These are phyloP conservation scores for Neofusicoccum kwambonambiense DNA, from an alignment of 2,329 filamentous ascomycete species.

Conservation along the genomic window DNA sequence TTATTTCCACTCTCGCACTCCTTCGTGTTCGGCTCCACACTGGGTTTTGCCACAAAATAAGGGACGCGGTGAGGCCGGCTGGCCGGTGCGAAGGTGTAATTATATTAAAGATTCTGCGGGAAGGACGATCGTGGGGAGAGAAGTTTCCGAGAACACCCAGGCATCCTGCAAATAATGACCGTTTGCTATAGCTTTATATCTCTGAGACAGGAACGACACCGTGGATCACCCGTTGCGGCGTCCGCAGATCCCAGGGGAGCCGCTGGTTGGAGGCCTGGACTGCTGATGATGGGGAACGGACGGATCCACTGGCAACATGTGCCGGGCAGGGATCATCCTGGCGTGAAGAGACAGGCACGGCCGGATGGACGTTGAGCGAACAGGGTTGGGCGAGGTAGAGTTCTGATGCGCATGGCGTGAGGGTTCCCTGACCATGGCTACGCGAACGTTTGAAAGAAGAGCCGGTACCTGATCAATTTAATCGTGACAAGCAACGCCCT, in stretches of 20 bases:
- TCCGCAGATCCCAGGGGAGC: neutral
- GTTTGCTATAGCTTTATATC: neutral
- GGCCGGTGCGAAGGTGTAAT: neutral
- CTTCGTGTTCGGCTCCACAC: no score
- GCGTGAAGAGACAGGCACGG: neutral
- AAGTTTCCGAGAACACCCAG: neutral
- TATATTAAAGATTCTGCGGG: neutral
- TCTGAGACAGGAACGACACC: neutral
- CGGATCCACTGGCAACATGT: neutral
- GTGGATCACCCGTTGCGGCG: neutral
- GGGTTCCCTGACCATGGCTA: neutral
- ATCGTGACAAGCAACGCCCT: neutral
- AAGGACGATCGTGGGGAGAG: neutral
- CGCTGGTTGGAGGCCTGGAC: neutral
- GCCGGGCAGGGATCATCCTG: neutral
- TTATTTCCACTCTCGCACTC: no score
- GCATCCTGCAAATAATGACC: neutral
- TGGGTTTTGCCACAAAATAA: no score
- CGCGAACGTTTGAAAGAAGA: neutral
- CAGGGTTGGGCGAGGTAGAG: neutral
- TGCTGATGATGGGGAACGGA: no score
- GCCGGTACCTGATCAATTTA: neutral
- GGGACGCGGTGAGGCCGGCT: no score
- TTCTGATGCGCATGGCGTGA: neutral
- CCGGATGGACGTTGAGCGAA: neutral